Percentiles rank a stretch among this genome's conserved stretches.
These are phyloP conservation scores for Juglanconis juglandina DNA, from an alignment of 2,329 filamentous ascomycete genomes.

Conservation along the genomic window DNA sequence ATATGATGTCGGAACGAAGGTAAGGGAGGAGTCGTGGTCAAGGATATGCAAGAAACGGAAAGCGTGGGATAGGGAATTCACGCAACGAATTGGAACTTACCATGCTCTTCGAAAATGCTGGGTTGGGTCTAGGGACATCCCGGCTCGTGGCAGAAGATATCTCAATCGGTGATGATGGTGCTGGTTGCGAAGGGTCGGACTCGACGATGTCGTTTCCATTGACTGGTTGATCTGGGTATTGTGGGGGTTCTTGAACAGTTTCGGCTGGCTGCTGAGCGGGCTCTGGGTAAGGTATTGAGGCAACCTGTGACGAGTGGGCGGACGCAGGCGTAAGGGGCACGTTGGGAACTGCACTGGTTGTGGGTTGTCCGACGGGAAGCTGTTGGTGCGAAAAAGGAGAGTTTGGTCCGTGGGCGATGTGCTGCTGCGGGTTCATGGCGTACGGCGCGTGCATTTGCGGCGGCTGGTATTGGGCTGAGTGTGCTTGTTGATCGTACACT, in stretches of 20 bases:
- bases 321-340: slow-evolving; percentile 52
- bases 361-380: slow-evolving; percentile 36
- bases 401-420: background rate
- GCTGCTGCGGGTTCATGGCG: background rate
- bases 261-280: background rate
- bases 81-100: background rate
- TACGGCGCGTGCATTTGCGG: slow-evolving; percentile 36
- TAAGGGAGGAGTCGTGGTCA: background rate
- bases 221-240: background rate
- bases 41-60: background rate
- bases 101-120: slow-evolving; percentile 8
- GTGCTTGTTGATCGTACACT: slow-evolving; percentile 2
- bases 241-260: background rate
- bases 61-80: background rate
- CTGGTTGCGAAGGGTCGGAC: slow-evolving; percentile 25
- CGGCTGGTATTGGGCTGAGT: slow-evolving; percentile 30
- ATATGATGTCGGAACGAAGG: background rate
- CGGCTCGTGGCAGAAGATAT: slow-evolving; percentile 1
- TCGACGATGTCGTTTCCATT: background rate
- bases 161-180: slow-evolving; percentile 32
- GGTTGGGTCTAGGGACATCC: background rate
- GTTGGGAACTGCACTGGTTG: slow-evolving; percentile 36
- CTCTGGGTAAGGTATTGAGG: slow-evolving; percentile 36
- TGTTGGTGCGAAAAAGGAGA: slow-evolving; percentile 31
- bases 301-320: slow-evolving; percentile 42